Base-by-base conservation (phyloP, 176 grass and related monocot genomes). In the Chrysopogon serrulatus region DNA sequence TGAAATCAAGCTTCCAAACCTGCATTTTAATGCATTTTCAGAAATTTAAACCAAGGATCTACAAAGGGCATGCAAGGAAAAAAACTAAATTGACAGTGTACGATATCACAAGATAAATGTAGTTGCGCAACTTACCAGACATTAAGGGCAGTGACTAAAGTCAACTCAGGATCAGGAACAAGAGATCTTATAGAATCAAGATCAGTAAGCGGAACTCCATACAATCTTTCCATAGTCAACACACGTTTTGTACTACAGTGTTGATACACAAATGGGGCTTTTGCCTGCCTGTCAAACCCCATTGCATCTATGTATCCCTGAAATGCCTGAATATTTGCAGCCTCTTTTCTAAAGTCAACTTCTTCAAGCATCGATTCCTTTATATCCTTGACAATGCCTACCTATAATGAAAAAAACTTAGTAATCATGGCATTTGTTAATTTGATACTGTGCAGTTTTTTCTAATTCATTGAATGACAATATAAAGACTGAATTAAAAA, bases 331-430 rank as follows among this genome's bases (percentile, higher is more conserved):
- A 98, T 92, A 83, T 98, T 98, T 68, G 68, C 79, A 86, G 96
- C 96, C 65, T 98, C 93, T 90, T 98, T 98, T 91, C 79, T 88
- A 82, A 98, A 98, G 56, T 98, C 96, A 84, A 95, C 91, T 85
- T 98, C 96, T 87, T 98, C 96, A 73, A 98, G 93, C 96, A 98
- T 98, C 81, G 93, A 98, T 82, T 93, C 96, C 78, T 74, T 95
- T 90, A 98, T 98, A 63, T 98, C 93, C 88, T 87, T 95, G 53
- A 95, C 78, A 66, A 98, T 93, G 33, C 85, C 89, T 68, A 95
- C 96, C 96, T 98, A 88, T 43, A 67, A 60, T 62, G 79, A n/a
- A 21, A 85, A 9, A 28, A 71, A 66, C n/a, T 44, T 47, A 54
- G 30, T 65, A 21, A 47, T 68, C 6, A 57, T 43, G 34, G 63